Evolutionary conservation across 2,329 filamentous ascomycete species (phyloP).

Genomic region (Talaromyces marneffei): DNA sequence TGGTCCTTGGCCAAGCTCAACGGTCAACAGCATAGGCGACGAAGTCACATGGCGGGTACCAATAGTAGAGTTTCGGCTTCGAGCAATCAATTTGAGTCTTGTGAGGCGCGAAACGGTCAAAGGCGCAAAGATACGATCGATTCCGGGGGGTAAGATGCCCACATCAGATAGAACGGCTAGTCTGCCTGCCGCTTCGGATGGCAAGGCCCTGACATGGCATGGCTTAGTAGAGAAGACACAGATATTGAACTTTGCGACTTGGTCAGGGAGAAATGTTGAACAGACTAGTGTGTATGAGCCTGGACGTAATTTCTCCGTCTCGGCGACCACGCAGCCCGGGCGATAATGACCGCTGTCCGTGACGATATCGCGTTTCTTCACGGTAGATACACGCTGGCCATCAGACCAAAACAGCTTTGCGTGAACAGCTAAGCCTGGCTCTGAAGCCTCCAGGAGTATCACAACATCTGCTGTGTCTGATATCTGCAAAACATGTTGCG

Average conservation of each 20-base stretch:
- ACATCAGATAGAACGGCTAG: conserved; percentile 49
- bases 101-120: conserved; percentile 53
- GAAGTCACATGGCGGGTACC: conserved; percentile 33
- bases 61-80: conserved; percentile 41
- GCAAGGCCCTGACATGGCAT: conserved; percentile 55
- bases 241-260: conserved; percentile 68
- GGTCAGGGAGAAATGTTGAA: conserved; percentile 80
- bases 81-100: conserved; percentile 53
- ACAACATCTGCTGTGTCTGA: conserved; percentile 58
- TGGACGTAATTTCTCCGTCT: conserved; percentile 54
- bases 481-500: conserved; percentile 66
- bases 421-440: conserved; percentile 67
- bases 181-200: conserved; percentile 68
- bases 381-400: conserved; percentile 63
- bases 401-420: conserved; percentile 76
- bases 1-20: conserved; percentile 68
- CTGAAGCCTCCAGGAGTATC: conserved; percentile 65
- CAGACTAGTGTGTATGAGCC: conserved; percentile 84
- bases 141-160: conserved; percentile 48
- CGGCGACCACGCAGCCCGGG: conserved; percentile 67
- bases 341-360: conserved; percentile 84
- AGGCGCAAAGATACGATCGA: conserved; percentile 51
- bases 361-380: conserved; percentile 70
- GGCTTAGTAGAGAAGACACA: conserved; percentile 59
- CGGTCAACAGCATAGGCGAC: conserved; percentile 59